Evolutionary conservation across 2,329 filamentous ascomycete species (phyloP).

Genomic region (Ampelomyces quisqualis): DNA sequence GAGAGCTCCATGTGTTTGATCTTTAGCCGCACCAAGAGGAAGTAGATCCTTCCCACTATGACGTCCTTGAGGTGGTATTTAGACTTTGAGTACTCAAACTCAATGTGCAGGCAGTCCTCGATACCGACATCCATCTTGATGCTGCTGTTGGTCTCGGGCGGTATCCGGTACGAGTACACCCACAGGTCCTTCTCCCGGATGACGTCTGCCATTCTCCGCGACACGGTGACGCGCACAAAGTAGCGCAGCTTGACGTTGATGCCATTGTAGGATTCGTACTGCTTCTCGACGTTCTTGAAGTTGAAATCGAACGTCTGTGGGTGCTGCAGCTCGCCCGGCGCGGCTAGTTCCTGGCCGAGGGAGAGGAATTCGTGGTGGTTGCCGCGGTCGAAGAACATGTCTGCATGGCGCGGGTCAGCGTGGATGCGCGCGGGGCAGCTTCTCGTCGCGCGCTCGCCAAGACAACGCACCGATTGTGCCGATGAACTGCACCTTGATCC

Average conservation of each 20-base stretch:
- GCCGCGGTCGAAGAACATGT: conserved; percentile 99
- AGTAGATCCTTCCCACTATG: conserved; percentile 98
- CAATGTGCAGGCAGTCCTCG: conserved; percentile 97
- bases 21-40: conserved; percentile 92
- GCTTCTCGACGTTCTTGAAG: conserved; percentile 99
- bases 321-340: conserved; percentile 95
- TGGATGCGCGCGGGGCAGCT: conserved; percentile 1
- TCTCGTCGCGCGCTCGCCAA: neutral
- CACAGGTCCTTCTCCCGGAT: conserved; percentile 99
- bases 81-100: conserved; percentile 99
- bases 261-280: conserved; percentile 99
- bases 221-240: conserved; percentile 96
- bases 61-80: conserved; percentile 99
- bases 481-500: conserved; percentile 99
- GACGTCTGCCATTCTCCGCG: conserved; percentile 94
- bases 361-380: conserved; percentile 99
- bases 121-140: conserved; percentile 99
- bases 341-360: conserved; percentile 92
- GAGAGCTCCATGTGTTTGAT: conserved; percentile 99
- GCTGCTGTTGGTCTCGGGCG: conserved; percentile 94
- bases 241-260: conserved; percentile 99
- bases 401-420: conserved; percentile 50
- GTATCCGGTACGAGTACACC: conserved; percentile 98
- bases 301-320: conserved; percentile 99
- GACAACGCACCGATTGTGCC: conserved; percentile 79